phyloP scores from a whole-genome alignment of 768 basidiomycete species.

The Psilocybe cyanescens region DNA sequence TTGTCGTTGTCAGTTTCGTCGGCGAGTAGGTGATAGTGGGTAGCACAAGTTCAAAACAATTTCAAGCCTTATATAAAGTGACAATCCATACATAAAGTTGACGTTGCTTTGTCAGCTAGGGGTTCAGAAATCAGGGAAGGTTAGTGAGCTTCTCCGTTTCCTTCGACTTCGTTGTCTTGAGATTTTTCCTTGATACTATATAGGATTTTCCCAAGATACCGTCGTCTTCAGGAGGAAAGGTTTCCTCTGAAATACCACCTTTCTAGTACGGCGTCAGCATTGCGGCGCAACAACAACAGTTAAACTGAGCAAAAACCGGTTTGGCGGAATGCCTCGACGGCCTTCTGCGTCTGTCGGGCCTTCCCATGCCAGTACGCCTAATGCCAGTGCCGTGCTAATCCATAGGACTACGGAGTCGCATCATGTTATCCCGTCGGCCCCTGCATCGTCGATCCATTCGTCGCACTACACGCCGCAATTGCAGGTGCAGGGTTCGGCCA shows the following conservation, averaged over 20 bases:
- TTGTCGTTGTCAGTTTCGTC: neutral
- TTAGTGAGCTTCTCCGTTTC: neutral
- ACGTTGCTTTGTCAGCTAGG: conserved; percentile 4
- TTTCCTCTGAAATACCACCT: neutral
- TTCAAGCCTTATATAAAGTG: no score
- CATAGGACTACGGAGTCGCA: conserved; percentile 71
- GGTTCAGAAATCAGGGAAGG: conserved; percentile 3
- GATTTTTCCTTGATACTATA: conserved; percentile 18
- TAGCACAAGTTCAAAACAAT: neutral
- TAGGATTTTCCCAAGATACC: conserved; percentile 8
- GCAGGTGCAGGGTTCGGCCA: conserved; percentile 41
- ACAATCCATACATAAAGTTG: neutral
- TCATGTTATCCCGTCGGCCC: conserved; percentile 34
- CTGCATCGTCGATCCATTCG: conserved; percentile 11
- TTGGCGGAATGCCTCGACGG: conserved; percentile 52
- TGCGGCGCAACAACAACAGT: neutral
- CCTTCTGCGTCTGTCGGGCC: conserved; percentile 60
- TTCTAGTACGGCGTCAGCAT: neutral
- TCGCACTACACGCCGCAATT: conserved; percentile 25
- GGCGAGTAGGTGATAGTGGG: neutral
- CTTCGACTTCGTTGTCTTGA: conserved; percentile 29
- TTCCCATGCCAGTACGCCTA: conserved; percentile 26
- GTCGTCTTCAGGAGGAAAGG: conserved; percentile 17
- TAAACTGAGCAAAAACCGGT: conserved; percentile 4
- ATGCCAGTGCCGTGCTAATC: conserved; percentile 45